Evolutionary conservation across 1,284 basidiomycete genomes (phyloP).

Genomic region (Trichosporon faecale): DNA sequence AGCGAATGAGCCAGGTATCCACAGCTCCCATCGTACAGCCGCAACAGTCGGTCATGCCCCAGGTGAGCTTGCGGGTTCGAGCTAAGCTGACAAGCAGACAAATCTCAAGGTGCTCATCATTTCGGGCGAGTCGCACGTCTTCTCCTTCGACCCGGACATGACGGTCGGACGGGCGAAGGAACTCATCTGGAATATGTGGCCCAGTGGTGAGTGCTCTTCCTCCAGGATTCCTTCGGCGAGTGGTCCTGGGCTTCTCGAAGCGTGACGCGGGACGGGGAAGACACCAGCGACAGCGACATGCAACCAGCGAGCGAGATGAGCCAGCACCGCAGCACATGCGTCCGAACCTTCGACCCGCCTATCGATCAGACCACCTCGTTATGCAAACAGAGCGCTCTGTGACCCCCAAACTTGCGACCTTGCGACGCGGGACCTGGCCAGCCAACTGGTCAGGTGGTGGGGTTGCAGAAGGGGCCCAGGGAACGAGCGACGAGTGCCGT

Average conservation of each 20-base stretch:
- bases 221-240: background rate
- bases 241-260: background rate
- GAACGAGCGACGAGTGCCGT: background rate
- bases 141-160: conserved; percentile 73
- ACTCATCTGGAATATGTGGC: conserved; percentile 21
- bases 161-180: conserved; percentile 65
- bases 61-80: background rate
- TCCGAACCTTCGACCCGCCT: too few relatives aligned
- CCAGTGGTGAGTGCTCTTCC: conserved; percentile 13
- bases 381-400: background rate
- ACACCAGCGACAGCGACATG: background rate
- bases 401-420: background rate
- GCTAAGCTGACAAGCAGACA: conserved; percentile 55
- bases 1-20: conserved; percentile 6
- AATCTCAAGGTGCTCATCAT: conserved; percentile 72
- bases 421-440: background rate
- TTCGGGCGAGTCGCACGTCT: conserved; percentile 66
- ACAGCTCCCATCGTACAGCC: conserved; percentile 4
- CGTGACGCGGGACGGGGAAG: background rate
- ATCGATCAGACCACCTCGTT: background rate
- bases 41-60: background rate
- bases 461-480: background rate
- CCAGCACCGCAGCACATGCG: too few relatives aligned
- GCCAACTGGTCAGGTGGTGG: background rate
- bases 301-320: background rate